These are phyloP conservation scores for Hypoxylon crocopeplum DNA, from an alignment of 495 filamentous ascomycete genomes.

Conservation along the genomic window DNA sequence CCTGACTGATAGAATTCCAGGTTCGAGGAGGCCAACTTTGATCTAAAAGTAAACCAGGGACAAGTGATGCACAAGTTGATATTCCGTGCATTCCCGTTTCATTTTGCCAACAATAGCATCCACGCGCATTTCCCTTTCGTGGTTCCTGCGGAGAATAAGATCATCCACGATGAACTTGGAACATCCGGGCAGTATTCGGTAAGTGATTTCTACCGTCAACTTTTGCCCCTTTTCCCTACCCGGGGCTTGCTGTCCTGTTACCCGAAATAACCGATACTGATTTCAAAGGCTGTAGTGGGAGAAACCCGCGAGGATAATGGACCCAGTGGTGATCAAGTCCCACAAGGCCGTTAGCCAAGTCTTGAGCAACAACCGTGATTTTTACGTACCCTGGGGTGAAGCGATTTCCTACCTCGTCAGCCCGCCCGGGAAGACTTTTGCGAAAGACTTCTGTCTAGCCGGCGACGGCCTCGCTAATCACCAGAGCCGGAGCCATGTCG, in stretches of 20 bases:
- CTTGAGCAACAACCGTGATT: slow-evolving; percentile 61
- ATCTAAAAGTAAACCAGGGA: slow-evolving; percentile 70
- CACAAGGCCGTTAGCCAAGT: slow-evolving; percentile 65
- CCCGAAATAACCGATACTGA: too few species aligned
- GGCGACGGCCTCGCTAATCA: slow-evolving; percentile 57
- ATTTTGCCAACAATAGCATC: slow-evolving; percentile 72
- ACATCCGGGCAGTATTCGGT: slow-evolving; percentile 66
- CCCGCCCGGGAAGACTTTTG: slow-evolving; percentile 46
- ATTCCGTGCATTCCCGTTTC: slow-evolving; percentile 71
- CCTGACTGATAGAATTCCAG: slow-evolving; percentile 71
- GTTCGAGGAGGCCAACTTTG: slow-evolving; percentile 60
- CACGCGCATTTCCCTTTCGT: slow-evolving; percentile 80
- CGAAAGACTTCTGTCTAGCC: slow-evolving; percentile 58
- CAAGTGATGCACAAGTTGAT: slow-evolving; percentile 77
- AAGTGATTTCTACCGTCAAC: neutral
- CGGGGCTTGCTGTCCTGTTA: too few species aligned
- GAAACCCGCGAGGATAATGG: slow-evolving; percentile 56
- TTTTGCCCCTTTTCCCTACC: too few species aligned
- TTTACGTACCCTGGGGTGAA: slow-evolving; percentile 68
- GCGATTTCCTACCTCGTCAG: slow-evolving; percentile 60
- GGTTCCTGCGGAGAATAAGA: slow-evolving; percentile 70
- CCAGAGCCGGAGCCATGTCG: slow-evolving; percentile 56
- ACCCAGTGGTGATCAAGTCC: slow-evolving; percentile 62
- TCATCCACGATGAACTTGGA: slow-evolving; percentile 67
- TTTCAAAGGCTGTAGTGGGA: slow-evolving; percentile 48